These are phyloP conservation scores for Penicillium sp. DNA, from an alignment of 2,329 filamentous ascomycete species.

Conservation along the genomic window DNA sequence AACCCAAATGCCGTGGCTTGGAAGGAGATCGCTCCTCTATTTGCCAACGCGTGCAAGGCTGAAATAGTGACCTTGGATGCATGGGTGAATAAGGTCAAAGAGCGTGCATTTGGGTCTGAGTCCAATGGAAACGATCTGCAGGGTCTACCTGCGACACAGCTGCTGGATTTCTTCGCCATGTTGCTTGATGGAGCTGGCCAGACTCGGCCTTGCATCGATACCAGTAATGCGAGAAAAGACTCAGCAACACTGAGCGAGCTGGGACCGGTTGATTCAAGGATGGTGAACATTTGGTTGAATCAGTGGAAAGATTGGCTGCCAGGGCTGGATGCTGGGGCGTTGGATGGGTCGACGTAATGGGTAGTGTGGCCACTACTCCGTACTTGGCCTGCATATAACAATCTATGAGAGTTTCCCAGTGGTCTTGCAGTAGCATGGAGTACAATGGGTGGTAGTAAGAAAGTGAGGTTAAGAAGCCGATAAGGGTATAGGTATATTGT, in stretches of 20 bases:
- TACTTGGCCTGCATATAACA: too few relatives aligned
- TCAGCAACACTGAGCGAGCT: neutral
- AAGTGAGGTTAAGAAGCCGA: too few relatives aligned
- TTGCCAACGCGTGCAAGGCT: neutral
- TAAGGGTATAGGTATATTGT: too few relatives aligned
- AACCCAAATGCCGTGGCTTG: neutral
- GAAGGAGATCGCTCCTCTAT: neutral
- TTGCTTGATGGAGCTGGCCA: neutral
- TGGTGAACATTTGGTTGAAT: neutral
- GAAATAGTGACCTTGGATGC: neutral
- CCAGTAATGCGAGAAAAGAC: neutral
- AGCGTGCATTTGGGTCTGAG: neutral
- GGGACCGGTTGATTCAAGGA: neutral
- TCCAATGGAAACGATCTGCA: neutral
- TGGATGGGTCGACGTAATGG: neutral
- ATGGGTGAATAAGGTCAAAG: neutral
- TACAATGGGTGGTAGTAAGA: too few relatives aligned
- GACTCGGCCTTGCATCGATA: neutral
- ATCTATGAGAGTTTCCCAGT: too few relatives aligned
- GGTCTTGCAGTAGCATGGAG: too few relatives aligned
- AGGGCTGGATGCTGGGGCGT: neutral
- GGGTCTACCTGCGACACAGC: neutral
- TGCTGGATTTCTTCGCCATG: neutral
- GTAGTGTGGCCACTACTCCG: too few relatives aligned
- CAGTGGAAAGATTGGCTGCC: neutral